Conservation (phyloP, 306 rosid genomes). For the Psophocarpus tetragonolobus region DNA sequence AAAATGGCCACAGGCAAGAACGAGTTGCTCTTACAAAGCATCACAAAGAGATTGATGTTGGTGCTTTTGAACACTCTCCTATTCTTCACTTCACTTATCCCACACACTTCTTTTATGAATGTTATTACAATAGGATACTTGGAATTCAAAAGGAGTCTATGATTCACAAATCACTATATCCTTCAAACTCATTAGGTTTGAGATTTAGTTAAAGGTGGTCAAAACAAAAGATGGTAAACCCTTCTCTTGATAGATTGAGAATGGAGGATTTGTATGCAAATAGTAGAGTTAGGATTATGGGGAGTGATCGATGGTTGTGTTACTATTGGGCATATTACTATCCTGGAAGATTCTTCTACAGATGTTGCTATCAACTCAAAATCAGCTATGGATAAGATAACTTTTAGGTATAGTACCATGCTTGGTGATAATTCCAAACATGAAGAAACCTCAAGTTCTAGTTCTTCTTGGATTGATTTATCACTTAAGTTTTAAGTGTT, state of each 20-base stretch:
- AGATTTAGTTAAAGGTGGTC: conserved; percentile 30
- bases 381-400: background rate
- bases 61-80: conserved; percentile 22
- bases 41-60: conserved; percentile 45
- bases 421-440: background rate
- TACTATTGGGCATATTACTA: background rate
- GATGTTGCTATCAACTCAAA: background rate
- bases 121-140: conserved; percentile 40
- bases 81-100: conserved; percentile 45
- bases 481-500: conserved; percentile 55
- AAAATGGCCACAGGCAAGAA: conserved; percentile 81
- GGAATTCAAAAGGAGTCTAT: conserved; percentile 58
- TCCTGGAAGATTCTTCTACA: background rate
- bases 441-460: background rate
- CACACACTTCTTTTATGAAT: conserved; percentile 33
- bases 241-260: conserved; percentile 26
- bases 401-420: background rate
- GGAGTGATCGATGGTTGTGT: background rate
- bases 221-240: background rate
- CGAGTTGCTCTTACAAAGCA: conserved; percentile 69
- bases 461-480: conserved; percentile 47
- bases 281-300: background rate
- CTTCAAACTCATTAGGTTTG: conserved; percentile 15
- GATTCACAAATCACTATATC: conserved; percentile 58
- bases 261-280: conserved; percentile 26